phyloP scores from a whole-genome alignment of 176 grass and related monocot species.

The Juncus effusus region DNA sequence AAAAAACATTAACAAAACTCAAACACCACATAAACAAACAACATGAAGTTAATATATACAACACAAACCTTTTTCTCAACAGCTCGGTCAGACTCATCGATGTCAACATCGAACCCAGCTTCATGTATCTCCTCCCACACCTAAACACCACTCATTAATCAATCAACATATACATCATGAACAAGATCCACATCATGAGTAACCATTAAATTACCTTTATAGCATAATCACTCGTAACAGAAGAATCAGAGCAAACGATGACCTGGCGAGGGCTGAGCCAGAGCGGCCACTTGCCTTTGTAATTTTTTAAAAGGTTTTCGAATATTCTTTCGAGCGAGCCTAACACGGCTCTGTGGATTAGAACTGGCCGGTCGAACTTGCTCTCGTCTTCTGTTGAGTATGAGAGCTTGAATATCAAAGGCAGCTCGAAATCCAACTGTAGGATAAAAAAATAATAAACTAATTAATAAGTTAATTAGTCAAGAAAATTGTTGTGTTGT shows the following conservation, averaged over 20 bases:
- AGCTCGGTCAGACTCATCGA: conserved; percentile 73
- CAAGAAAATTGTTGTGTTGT: too few relatives aligned
- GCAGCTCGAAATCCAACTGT: conserved; percentile 95
- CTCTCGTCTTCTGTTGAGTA: conserved; percentile 97
- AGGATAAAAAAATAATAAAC: conserved; percentile 33
- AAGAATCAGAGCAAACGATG: conserved; percentile 77
- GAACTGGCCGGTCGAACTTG: conserved; percentile 88
- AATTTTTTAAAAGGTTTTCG: conserved; percentile 95
- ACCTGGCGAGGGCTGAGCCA: conserved; percentile 98
- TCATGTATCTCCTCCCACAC: conserved; percentile 58
- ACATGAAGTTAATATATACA: not conserved
- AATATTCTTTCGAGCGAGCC: conserved; percentile 97
- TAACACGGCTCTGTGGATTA: conserved; percentile 91
- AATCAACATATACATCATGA: not conserved
- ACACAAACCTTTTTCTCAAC: conserved; percentile 88
- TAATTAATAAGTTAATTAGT: too few relatives aligned
- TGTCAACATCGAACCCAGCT: conserved; percentile 76
- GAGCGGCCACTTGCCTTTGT: conserved; percentile 98
- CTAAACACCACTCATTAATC: not conserved
- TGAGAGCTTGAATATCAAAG: conserved; percentile 73
- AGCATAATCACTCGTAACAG: conserved; percentile 59
- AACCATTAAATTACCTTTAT: conserved; percentile 44
- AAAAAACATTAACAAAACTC: not conserved
- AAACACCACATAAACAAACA: not conserved
- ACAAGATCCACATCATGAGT: not conserved